Evolutionary conservation across 2,329 filamentous ascomycete genomes (phyloP).

Genomic region (Fusarium annulatum): DNA sequence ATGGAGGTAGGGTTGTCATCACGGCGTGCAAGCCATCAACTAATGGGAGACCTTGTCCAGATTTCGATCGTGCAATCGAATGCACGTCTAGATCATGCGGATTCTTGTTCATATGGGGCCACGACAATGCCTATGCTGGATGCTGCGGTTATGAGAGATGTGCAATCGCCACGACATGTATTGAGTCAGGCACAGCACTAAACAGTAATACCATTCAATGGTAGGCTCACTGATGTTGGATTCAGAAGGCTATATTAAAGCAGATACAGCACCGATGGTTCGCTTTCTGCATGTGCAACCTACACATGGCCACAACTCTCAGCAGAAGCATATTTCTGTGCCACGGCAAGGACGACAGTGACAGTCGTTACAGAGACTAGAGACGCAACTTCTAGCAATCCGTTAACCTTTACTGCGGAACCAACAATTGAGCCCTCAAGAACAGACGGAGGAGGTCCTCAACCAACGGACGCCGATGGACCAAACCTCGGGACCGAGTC

Average conservation of each 20-base stretch:
- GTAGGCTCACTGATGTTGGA: not conserved
- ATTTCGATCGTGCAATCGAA: not conserved
- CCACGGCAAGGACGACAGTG: not conserved
- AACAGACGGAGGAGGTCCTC: not conserved
- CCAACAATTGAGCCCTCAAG: not conserved
- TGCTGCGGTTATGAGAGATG: constrained; percentile 17
- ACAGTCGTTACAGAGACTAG: constrained; percentile 1
- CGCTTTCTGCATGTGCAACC: constrained; percentile 22
- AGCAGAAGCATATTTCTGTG: constrained; percentile 16
- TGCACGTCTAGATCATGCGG: constrained; percentile 8
- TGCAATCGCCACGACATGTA: constrained; percentile 13
- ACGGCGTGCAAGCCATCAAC: not conserved
- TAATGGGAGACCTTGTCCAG: not conserved
- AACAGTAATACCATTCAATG: constrained; percentile 7
- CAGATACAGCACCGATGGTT: not conserved
- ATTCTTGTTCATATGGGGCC: not conserved
- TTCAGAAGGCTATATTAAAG: not conserved
- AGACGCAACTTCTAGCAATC: not conserved
- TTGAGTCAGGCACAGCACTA: constrained; percentile 19
- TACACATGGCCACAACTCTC: constrained; percentile 18
- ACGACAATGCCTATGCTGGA: not conserved
- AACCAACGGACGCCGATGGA: not conserved
- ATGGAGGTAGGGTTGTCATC: not conserved
- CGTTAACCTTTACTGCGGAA: not conserved
- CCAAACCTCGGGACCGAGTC: constrained; percentile 12